phyloP scores from a whole-genome alignment of 1,139 yeast genomes.

The Maudiozyma humilis region DNA sequence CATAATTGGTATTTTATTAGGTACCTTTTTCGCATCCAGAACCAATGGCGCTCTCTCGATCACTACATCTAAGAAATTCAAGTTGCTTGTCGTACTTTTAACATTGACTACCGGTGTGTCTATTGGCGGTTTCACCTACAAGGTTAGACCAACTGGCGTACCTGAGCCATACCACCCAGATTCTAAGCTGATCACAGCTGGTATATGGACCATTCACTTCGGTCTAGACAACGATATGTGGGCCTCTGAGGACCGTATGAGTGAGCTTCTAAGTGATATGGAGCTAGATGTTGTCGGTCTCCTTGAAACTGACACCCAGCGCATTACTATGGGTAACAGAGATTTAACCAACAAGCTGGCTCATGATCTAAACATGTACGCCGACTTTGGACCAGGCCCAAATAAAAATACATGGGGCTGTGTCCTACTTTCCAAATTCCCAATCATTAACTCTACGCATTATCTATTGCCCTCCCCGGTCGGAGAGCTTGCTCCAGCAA shows the following conservation, averaged over 20 bases:
- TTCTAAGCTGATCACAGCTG: constrained; percentile 75
- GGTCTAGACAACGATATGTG: constrained; percentile 97
- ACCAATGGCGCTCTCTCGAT: constrained; percentile 1
- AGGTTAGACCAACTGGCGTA: constrained; percentile 30
- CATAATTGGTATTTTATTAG: constrained; percentile 39
- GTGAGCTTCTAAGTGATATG: constrained; percentile 70
- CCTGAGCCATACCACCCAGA: constrained; percentile 74
- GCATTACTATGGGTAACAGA: constrained; percentile 89
- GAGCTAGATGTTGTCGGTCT: constrained; percentile 87
- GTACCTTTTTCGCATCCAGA: constrained; percentile 21
- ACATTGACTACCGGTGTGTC: constrained; percentile 29
- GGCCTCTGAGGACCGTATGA: constrained; percentile 91
- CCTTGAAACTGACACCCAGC: constrained; percentile 86
- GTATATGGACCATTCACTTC: constrained; percentile 97
- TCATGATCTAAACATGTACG: constrained; percentile 89
- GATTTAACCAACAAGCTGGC: constrained; percentile 88
- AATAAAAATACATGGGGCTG: constrained; percentile 98
- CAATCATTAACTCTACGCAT: constrained; percentile 81
- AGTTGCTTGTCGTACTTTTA: constrained; percentile 36
- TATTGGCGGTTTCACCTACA: constrained; percentile 21
- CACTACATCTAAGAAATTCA: constrained; percentile 14
- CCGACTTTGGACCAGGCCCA: constrained; percentile 96
- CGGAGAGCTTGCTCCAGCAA: constrained; percentile 97
- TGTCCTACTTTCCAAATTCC: constrained; percentile 85
- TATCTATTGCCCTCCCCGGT: constrained; percentile 92